phyloP scores from a whole-genome alignment of 306 rosid species.

The Chamaecrista fasciculata region DNA sequence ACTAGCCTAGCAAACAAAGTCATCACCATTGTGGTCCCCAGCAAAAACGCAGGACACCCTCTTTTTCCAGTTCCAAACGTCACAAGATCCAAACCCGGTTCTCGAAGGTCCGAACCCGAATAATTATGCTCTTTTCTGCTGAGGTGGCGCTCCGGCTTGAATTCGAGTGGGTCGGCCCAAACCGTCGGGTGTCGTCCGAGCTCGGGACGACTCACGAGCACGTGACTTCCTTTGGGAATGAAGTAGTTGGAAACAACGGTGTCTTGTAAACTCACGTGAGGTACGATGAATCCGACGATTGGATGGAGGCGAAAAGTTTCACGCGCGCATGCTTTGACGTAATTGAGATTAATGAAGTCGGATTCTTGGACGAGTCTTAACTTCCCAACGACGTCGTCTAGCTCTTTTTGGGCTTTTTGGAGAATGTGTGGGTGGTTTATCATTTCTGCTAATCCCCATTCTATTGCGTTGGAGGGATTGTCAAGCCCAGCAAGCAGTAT shows the following conservation, averaged over 20 bases:
- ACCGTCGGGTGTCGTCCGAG: slow-evolving; percentile 24
- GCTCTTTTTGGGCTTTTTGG: slow-evolving; percentile 28
- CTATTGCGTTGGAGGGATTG: slow-evolving; percentile 37
- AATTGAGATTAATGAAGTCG: slow-evolving; percentile 33
- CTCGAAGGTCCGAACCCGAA: slow-evolving; percentile 5
- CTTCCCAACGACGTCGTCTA: slow-evolving; percentile 34
- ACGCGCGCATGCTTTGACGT: slow-evolving; percentile 34
- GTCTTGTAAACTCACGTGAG: slow-evolving; percentile 33
- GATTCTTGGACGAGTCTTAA: slow-evolving; percentile 38
- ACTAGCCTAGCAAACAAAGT: slow-evolving; percentile 19
- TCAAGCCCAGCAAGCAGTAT: slow-evolving; percentile 31
- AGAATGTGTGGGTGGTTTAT: slow-evolving; percentile 33
- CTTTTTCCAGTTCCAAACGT: slow-evolving; percentile 28
- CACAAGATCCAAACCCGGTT: slow-evolving; percentile 23
- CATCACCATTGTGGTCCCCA: slow-evolving; percentile 11
- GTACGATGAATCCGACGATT: slow-evolving; percentile 20
- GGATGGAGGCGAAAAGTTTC: slow-evolving; percentile 43
- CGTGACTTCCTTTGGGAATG: slow-evolving; percentile 45
- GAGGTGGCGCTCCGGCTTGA: slow-evolving; percentile 42
- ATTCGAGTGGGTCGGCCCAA: slow-evolving; percentile 34
- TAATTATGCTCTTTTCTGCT: not conserved
- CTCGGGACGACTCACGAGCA: slow-evolving; percentile 32
- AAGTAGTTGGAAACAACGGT: slow-evolving; percentile 32
- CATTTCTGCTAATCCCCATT: slow-evolving; percentile 46
- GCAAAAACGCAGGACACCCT: slow-evolving; percentile 6